Percentiles rank a stretch among this genome's conserved stretches.
Evolutionary conservation across 306 rosid species (phyloP).

Genomic region (Glycine tomentella): DNA sequence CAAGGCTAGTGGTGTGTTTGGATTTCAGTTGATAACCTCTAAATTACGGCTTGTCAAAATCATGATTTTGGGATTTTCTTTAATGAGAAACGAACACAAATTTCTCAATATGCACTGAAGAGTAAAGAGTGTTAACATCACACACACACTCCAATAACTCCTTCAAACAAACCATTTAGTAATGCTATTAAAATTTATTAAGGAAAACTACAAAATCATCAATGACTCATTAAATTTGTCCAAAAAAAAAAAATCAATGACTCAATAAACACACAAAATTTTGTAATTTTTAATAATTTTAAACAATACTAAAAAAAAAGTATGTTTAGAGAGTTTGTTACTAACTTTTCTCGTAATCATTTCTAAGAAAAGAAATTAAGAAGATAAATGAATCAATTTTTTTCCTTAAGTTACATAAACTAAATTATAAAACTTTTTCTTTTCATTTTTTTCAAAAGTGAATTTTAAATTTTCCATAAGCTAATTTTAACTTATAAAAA

Average conservation of each 20-base stretch:
- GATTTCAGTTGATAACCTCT: constrained; percentile 16
- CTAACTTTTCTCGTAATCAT: neutral
- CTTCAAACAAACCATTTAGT: too few species aligned
- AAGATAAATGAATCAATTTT: too few species aligned
- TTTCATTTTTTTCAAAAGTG: neutral
- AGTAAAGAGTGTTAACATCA: neutral
- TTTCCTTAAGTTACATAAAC: too few species aligned
- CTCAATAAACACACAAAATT: neutral
- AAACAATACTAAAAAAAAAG: neutral
- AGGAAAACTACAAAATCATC: neutral
- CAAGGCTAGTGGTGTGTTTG: neutral
- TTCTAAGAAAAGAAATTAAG: neutral
- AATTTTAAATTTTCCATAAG: neutral
- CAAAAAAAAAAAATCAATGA: too few species aligned
- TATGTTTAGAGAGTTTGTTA: too few species aligned
- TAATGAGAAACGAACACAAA: neutral
- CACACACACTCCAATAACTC: too few species aligned
- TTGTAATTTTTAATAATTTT: neutral
- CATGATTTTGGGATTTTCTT: neutral
- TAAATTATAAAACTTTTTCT: neutral
- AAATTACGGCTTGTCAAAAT: neutral
- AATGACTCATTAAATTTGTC: neutral
- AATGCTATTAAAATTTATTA: neutral
- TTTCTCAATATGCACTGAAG: neutral
- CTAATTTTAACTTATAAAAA: neutral